A percentile compares a stretch with the other conserved stretches of the same genome.
These are phyloP conservation scores for Acanthochlamys bracteata DNA, from an alignment of 106 monocot genomes.

Conservation along the genomic window DNA sequence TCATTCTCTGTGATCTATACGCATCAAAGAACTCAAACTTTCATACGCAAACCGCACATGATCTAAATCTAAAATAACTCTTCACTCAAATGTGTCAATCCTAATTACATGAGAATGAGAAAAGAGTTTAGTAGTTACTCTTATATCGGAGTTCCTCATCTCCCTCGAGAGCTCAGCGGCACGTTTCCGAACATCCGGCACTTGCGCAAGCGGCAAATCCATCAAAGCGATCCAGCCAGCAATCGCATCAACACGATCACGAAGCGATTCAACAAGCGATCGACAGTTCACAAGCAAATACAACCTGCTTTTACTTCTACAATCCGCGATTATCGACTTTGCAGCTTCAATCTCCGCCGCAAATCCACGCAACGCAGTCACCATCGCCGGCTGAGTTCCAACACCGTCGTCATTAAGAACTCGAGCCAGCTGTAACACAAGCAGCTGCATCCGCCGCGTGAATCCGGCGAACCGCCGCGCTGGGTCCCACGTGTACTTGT, in stretches of 20 bases:
- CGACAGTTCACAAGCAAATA: conserved; percentile 32
- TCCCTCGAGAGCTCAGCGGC: conserved; percentile 33
- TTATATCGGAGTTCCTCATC: conserved; percentile 18
- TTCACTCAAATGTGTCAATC: no score
- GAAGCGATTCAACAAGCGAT: conserved; percentile 22
- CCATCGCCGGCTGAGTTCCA: conserved; percentile 9
- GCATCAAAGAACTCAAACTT: neutral
- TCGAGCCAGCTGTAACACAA: conserved; percentile 16
- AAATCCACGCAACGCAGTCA: conserved; percentile 36
- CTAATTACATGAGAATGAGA: no score
- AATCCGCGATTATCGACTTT: conserved; percentile 6
- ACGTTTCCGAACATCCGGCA: conserved; percentile 36
- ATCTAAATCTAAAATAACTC: no score
- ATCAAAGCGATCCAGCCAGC: conserved; percentile 34
- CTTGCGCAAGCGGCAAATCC: conserved; percentile 14
- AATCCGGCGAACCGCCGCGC: conserved; percentile 27
- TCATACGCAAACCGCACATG: no score
- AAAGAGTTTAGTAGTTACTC: conserved; percentile 12
- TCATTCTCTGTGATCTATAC: conserved; percentile 38
- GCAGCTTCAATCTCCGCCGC: conserved; percentile 20
- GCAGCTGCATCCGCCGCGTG: conserved; percentile 25
- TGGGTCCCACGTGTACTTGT: conserved; percentile 17
- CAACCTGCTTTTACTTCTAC: conserved; percentile 18
- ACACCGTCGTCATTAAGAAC: neutral
- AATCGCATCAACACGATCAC: conserved; percentile 8